Evolutionary conservation across 208 protist species (phyloP), one percentile per base, ranked within the genome.

Genomic region (Wallacemonas sp.): DNA sequence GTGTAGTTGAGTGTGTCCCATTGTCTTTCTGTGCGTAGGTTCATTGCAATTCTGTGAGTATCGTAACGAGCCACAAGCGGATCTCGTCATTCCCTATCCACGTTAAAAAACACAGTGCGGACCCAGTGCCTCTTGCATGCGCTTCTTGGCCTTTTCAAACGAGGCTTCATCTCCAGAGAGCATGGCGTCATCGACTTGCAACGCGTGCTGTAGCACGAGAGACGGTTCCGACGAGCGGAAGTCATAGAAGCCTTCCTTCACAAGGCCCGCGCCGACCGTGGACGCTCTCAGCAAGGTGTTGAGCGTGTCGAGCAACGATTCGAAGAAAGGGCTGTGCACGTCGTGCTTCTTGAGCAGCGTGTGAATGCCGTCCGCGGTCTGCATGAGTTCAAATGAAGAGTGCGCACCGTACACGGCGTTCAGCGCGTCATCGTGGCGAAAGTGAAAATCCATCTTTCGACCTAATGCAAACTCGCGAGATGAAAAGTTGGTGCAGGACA

Each of bases 221-320:
- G 68, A 61, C 19, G 62, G 56, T 28, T 49, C 60, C 0, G 27
- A 4, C 17, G 79, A 67, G 1, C 76, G 53, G 62, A 86, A 90
- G 30, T 72, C 75, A 70, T 89, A 88, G 53, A 69, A 54, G 22
- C 82, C 87, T 19, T 68, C 68, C 68, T 82, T 75, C 41, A 96
- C 90, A 3, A 96, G 77, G 0, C 86, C 82, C 9, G 77, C 69
- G 1, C 90, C 90, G 0, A 70, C 78, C 0, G 71, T 66, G 4
- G 87, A 90, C 28, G 90, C 85, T n/a, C 88, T 82, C 28, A 93
- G 47, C 42, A 91, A 55, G 14, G 86, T 93, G 71, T 80, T 75
- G 68, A 88, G 94, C 5, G 86, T 73, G 72, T 96, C 88, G 80
- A 96, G 87, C n/a, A 96, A 66, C 38, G 88, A 77, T 49, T 94